A percentile compares a stretch with the other conserved stretches of the same genome.
Conservation (phyloP, 2,329 filamentous ascomycete species). For the Ophiostoma quercus region DNA sequence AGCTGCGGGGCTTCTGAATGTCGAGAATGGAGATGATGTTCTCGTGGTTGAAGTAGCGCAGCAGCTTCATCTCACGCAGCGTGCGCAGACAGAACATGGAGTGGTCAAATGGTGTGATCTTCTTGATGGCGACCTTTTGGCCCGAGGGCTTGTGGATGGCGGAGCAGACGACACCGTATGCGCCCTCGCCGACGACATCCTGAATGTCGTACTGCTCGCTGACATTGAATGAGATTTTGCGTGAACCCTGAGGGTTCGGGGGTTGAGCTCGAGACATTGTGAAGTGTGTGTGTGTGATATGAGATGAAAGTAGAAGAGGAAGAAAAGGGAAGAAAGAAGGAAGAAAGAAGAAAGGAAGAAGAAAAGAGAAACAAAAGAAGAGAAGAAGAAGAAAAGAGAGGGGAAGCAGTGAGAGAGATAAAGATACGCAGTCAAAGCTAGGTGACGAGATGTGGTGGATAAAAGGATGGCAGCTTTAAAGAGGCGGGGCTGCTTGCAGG, state of each 20-base stretch:
- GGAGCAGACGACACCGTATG: constrained; percentile 97
- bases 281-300: constrained; percentile 11
- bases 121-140: constrained; percentile 99
- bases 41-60: constrained; percentile 99
- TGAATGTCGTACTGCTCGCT: constrained; percentile 99
- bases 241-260: constrained; percentile 57
- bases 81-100: constrained; percentile 98
- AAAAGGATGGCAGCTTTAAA: constrained; percentile 15
- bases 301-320: background rate
- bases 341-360: background rate
- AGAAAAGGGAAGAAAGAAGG: background rate
- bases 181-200: constrained; percentile 97
- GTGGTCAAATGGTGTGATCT: constrained; percentile 98
- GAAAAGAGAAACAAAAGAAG: constrained; percentile 8
- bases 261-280: constrained; percentile 54
- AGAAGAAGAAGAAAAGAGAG: constrained; percentile 14
- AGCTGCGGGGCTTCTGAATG: constrained; percentile 95
- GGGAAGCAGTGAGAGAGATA: constrained; percentile 13
- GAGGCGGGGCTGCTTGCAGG: constrained; percentile 10
- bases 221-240: constrained; percentile 99
- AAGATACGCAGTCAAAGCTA: constrained; percentile 15
- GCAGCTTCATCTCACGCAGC: constrained; percentile 96
- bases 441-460: constrained; percentile 14
- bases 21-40: constrained; percentile 99
- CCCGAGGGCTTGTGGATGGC: constrained; percentile 96